Evolutionary conservation across 2,329 filamentous ascomycete species (phyloP).

Genomic region (Ceratocystis colombiana): DNA sequence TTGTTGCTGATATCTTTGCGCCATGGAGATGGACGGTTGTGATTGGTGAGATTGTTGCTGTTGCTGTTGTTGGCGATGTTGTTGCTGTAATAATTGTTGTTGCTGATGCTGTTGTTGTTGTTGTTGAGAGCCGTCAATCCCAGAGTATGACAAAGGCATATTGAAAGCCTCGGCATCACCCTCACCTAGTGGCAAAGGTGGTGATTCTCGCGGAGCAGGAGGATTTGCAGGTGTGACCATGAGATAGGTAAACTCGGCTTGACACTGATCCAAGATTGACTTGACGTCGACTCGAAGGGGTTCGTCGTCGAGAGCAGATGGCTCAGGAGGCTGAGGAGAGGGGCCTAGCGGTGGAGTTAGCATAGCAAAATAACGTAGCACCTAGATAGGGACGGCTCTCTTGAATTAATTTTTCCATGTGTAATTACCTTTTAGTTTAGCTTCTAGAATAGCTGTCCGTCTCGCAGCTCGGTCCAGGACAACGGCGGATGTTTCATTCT

Average conservation of each 20-base stretch:
- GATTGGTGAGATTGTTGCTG: slow-evolving; percentile 13
- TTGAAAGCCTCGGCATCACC: slow-evolving; percentile 38
- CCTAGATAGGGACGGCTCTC: background rate
- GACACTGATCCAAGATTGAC: slow-evolving; percentile 53
- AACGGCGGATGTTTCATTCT: slow-evolving; percentile 35
- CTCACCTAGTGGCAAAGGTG: slow-evolving; percentile 38
- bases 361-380: background rate
- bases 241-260: slow-evolving; percentile 56
- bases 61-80: slow-evolving; percentile 33
- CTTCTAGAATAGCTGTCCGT: slow-evolving; percentile 42
- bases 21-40: slow-evolving; percentile 31
- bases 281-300: slow-evolving; percentile 45
- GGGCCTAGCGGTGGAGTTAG: slow-evolving; percentile 21
- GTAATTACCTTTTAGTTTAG: slow-evolving; percentile 45
- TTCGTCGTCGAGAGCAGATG: slow-evolving; percentile 39
- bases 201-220: slow-evolving; percentile 53
- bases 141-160: slow-evolving; percentile 35
- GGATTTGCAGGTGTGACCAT: slow-evolving; percentile 59
- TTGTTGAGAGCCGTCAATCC: background rate
- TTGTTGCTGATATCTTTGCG: slow-evolving; percentile 21
- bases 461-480: slow-evolving; percentile 42
- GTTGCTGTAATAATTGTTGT: slow-evolving; percentile 6
- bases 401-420: background rate
- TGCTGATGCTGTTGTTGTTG: slow-evolving; percentile 19
- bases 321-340: slow-evolving; percentile 30